Base-by-base conservation (phyloP, 495 filamentous ascomycete species). In the Sordaria brevicollis region DNA sequence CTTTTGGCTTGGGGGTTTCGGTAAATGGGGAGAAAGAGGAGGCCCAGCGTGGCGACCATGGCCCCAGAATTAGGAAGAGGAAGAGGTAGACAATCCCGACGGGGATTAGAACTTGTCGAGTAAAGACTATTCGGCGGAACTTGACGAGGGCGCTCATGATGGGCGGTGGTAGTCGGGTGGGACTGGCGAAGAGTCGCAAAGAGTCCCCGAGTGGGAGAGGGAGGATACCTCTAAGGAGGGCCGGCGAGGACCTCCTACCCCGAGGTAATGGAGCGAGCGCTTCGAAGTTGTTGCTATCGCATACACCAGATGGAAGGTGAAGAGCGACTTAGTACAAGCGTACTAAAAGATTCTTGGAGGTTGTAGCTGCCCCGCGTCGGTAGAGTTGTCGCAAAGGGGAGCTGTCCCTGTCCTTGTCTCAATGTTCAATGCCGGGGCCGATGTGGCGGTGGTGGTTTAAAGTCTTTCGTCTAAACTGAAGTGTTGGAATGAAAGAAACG, bases 1-100 rank as follows among this genome's bases (percentile, higher is more conserved):
- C 76, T 77, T 77, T 69, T 76, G 76, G 36, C 66, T 37, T 7
- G 69, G 73, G 41, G 43, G 62, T 21, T 36, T 65, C 25, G 71
- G 49, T 21, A 69, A 65, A 29, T 70, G 71, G 9, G 73, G 72
- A 21, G 72, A 21, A 66, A 35, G 57, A 54, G 68, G 38, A 73
- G 38, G 62, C 49, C 41, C 36, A 73, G 43, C 25, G 43, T 39
- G 17, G 39, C 34, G 71, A 72, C 41, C 34, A 62, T 38, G 62
- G 71, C 68, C 72, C 67, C 29, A 74, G 33, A 57, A 21, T 68
- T 11, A 76, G 38, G 35, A 77, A 37, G 70, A 72, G 73, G 36
- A 76, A 34, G 66, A 67, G 31, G 37, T 70, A 74, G 41, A 75
- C 19, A 4, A 71, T 65, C 34, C 74, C 13, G 21, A 43, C 68